These are phyloP conservation scores for Geotrichum citri-aurantii DNA, from an alignment of 1,139 yeast genomes.

Conservation along the genomic window DNA sequence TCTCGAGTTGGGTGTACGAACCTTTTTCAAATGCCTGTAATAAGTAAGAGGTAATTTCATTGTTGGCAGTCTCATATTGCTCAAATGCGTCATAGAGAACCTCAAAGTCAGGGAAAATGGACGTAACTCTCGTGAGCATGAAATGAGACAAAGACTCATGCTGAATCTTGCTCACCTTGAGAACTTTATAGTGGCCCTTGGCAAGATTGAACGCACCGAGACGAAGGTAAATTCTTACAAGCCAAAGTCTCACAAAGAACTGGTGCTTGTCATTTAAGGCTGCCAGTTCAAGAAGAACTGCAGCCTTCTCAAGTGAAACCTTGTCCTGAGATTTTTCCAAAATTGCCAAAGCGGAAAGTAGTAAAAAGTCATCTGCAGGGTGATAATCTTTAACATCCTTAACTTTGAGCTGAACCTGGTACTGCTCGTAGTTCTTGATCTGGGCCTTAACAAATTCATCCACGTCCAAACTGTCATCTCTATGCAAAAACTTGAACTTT, in stretches of 20 bases:
- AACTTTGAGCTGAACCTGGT: constrained; percentile 32
- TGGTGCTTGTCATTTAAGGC: constrained; percentile 53
- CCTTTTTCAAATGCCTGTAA: constrained; percentile 48
- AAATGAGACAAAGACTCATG: constrained; percentile 65
- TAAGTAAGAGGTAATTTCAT: constrained; percentile 46
- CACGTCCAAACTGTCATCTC: constrained; percentile 19
- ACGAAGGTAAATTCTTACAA: constrained; percentile 56
- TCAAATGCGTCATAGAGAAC: constrained; percentile 27
- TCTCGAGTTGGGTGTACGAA: constrained; percentile 56
- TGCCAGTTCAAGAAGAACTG: constrained; percentile 46
- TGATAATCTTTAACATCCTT: constrained; percentile 57
- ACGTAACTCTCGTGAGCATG: constrained; percentile 45
- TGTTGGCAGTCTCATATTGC: constrained; percentile 46
- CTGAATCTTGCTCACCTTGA: constrained; percentile 73
- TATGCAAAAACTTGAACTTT: constrained; percentile 39
- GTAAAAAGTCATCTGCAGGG: constrained; percentile 57
- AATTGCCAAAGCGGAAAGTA: constrained; percentile 42
- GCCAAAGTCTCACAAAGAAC: constrained; percentile 63
- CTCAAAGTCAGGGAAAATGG: constrained; percentile 37
- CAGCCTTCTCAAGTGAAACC: constrained; percentile 32
- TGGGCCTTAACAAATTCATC: constrained; percentile 26
- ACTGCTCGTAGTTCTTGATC: constrained; percentile 38
- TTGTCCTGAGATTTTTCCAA: constrained; percentile 21
- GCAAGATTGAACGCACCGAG: constrained; percentile 55
- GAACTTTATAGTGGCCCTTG: constrained; percentile 43